Evolutionary conservation across 495 filamentous ascomycete genomes (phyloP).

Genomic region (Penicillium mononematosum): DNA sequence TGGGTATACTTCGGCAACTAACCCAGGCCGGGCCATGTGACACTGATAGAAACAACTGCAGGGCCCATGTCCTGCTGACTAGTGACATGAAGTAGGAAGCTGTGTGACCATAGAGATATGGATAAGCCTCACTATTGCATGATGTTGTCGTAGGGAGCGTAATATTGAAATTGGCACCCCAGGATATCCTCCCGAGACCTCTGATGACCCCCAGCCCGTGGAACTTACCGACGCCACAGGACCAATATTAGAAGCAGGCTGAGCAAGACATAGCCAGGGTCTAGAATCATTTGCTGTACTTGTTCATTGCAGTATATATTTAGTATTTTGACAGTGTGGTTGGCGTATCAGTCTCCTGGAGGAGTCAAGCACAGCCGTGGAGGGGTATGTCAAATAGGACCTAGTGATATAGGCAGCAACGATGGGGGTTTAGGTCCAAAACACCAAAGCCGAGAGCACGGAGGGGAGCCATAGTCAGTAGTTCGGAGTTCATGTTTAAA

Average conservation of each 20-base stretch:
- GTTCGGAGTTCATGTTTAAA: not conserved
- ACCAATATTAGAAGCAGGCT: not conserved
- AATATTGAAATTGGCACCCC: slow-evolving; percentile 1
- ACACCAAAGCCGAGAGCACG: not conserved
- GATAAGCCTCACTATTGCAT: slow-evolving; percentile 7
- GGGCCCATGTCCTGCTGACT: slow-evolving; percentile 7
- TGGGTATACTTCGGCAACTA: not conserved
- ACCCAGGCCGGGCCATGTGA: slow-evolving; percentile 6
- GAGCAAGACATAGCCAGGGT: not conserved
- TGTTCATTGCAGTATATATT: not conserved
- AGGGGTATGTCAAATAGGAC: not conserved
- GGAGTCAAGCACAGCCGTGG: too few relatives aligned
- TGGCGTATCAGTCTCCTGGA: not conserved
- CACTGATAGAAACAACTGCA: slow-evolving; percentile 1
- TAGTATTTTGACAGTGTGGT: not conserved
- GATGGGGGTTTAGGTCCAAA: not conserved
- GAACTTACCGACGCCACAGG: not conserved
- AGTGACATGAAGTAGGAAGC: not conserved
- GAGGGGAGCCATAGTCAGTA: not conserved
- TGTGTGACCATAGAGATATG: slow-evolving; percentile 2
- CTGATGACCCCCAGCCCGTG: not conserved
- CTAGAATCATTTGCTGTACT: not conserved
- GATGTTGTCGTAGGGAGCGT: not conserved
- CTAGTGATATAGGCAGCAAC: not conserved
- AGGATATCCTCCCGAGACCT: slow-evolving; percentile 7